Base-by-base conservation (phyloP, 2,329 filamentous ascomycete species). In the Stenocarpella maydis region DNA sequence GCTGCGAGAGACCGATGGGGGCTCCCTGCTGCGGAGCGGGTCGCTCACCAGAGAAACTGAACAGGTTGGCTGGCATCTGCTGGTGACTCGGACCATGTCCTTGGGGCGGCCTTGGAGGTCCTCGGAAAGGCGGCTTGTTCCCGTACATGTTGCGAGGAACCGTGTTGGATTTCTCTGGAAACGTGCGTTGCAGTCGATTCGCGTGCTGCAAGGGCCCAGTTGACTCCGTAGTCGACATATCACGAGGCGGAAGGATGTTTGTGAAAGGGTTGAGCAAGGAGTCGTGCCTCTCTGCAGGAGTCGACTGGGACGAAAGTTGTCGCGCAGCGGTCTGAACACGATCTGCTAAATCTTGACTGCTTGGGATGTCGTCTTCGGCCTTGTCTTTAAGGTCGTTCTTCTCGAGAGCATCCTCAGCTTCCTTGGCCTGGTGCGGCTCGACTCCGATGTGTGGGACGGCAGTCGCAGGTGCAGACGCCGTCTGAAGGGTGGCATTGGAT, bases 381-480 rank as follows among this genome's bases (percentile, higher is more conserved):
- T 60, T 66, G 14, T 50, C 53, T 14, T 52, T 54, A 39, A 24
- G 52, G 19, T 66, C 54, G 43, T 61, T 71, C 19, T 50, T 60
- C 21, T 69, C 66, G 4, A 17, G 21, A 31, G 28, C 28, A 15
- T 39, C 52, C 43, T 67, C 65, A 8, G 65, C 65, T 49, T 67
- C 41, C 41, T 39, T 55, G 17, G 31, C 17, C 9, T 45, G 17
- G 28, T 49, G 53, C 24, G 41, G 53, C 31, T 54, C 54, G n/a
- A 58, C 19, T 50, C 15, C 45, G 31, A 67, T 58, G 28, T 41
- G 31, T 21, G 65, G 52, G 21, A 67, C 31, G 17, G 65, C 52
- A 41, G 65, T 67, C 65, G 65, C 52, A 55, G 65, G 65, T 41
- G 65, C 65, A 21, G 65, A 67, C 52, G 50, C 53, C 4, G 65